A percentile compares a stretch with the other conserved stretches of the same genome.
phyloP scores from a whole-genome alignment of 2,329 filamentous ascomycete genomes.

The Epichloe gansuensis region DNA sequence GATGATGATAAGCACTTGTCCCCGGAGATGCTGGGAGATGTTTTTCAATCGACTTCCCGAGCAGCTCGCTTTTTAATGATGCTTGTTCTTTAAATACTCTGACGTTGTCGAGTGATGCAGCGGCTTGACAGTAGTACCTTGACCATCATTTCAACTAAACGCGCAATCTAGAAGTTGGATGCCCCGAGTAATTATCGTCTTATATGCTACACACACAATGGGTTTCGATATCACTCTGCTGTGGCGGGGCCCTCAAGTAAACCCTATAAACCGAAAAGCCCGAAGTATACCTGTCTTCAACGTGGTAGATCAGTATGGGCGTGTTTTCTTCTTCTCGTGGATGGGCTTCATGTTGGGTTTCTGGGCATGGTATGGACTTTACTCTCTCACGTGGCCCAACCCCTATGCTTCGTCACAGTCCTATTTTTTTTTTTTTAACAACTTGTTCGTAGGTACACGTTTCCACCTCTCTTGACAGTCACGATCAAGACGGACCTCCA shows the following conservation, averaged over 20 bases:
- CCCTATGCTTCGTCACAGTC: no score
- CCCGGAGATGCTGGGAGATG: conserved; percentile 6
- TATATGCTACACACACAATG: conserved; percentile 10
- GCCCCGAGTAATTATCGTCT: not conserved
- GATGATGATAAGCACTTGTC: not conserved
- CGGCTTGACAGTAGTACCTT: not conserved
- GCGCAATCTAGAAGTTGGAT: not conserved
- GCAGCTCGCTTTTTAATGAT: not conserved
- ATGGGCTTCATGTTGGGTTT: conserved; percentile 79
- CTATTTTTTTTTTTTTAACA: not conserved
- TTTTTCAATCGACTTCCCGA: not conserved
- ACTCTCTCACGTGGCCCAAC: not conserved
- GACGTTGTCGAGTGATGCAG: not conserved
- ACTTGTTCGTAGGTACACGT: conserved; percentile 51
- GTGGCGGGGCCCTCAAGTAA: conserved; percentile 51
- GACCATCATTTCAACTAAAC: not conserved
- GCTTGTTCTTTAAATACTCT: not conserved
- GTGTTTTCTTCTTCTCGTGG: conserved; percentile 86
- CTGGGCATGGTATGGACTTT: conserved; percentile 54
- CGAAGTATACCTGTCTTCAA: conserved; percentile 70
- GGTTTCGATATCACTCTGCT: conserved; percentile 17
- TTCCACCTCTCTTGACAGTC: conserved; percentile 66
- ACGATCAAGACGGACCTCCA: conserved; percentile 71
- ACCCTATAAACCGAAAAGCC: conserved; percentile 76
- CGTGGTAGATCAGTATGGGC: conserved; percentile 64